phyloP scores from a whole-genome alignment of 2,329 filamentous ascomycete species.

The Penicillium sp. region DNA sequence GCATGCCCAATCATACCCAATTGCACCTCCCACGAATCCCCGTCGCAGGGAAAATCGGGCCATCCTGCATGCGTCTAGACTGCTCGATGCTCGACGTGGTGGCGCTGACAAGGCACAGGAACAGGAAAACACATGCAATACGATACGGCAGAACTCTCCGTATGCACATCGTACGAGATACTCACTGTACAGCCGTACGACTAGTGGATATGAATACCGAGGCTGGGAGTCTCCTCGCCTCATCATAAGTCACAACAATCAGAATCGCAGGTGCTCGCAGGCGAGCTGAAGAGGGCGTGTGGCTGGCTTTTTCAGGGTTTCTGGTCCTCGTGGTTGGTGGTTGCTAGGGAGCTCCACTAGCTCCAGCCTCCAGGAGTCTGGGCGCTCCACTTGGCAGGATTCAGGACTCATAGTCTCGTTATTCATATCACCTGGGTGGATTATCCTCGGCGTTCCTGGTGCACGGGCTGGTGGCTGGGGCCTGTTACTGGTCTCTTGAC shows the following conservation, averaged over 20 bases:
- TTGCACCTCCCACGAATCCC: no score
- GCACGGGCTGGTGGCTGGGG: no score
- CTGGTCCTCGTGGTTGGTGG: neutral
- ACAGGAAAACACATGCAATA: neutral
- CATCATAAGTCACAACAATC: neutral
- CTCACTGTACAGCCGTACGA: no score
- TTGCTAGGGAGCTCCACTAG: slow-evolving; percentile 3
- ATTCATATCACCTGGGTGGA: no score
- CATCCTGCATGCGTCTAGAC: slow-evolving; percentile 3
- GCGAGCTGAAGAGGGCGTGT: neutral
- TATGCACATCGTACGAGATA: no score
- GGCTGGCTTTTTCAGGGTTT: neutral
- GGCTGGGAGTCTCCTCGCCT: slow-evolving; percentile 1
- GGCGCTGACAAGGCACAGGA: neutral
- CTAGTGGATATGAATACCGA: slow-evolving; percentile 8
- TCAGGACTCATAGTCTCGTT: no score
- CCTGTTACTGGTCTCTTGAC: no score
- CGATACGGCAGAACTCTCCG: neutral
- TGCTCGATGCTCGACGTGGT: neutral
- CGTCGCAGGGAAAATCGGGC: neutral
- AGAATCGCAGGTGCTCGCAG: neutral
- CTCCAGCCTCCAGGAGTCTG: neutral
- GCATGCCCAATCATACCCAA: neutral
- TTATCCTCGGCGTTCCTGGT: no score
- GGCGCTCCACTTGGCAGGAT: no score